phyloP scores from a whole-genome alignment of 2,329 filamentous ascomycete species.

The Venturia effusa region DNA sequence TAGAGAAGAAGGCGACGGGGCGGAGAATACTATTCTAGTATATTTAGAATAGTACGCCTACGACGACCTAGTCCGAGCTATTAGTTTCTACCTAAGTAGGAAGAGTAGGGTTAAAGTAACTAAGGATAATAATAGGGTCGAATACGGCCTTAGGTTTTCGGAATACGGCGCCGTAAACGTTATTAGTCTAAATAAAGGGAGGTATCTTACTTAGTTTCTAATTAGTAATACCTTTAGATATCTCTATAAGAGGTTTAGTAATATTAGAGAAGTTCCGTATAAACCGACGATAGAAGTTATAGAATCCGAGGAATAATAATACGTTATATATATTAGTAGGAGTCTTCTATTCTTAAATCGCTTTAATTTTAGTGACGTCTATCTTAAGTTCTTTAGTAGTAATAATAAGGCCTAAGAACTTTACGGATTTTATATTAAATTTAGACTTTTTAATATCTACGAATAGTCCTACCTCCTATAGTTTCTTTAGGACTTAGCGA shows the following conservation, averaged over 20 bases:
- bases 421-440: conserved; percentile 20
- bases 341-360: conserved; percentile 15
- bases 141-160: conserved; percentile 13
- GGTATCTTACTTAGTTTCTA: not conserved
- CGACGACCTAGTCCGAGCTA: conserved; percentile 13
- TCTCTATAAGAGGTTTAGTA: conserved; percentile 12
- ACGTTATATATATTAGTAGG: conserved; percentile 11
- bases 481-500: conserved; percentile 7
- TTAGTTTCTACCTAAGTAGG: conserved; percentile 15
- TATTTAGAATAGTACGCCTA: conserved; percentile 11
- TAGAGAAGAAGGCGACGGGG: conserved; percentile 16
- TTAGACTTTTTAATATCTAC: conserved; percentile 17
- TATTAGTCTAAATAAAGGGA: not conserved
- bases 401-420: no score
- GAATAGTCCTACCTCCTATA: conserved; percentile 5
- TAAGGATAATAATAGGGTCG: conserved; percentile 13
- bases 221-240: conserved; percentile 10
- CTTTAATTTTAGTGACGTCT: conserved; percentile 15
- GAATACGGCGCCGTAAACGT: not conserved
- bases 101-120: conserved; percentile 14
- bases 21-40: conserved; percentile 9
- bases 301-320: conserved; percentile 20
- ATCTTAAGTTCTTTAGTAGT: conserved; percentile 18
- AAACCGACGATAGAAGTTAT: conserved; percentile 22
- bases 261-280: conserved; percentile 16